Evolutionary conservation across 1,139 yeast genomes (phyloP).

Genomic region (Waltiozyma sp.): DNA sequence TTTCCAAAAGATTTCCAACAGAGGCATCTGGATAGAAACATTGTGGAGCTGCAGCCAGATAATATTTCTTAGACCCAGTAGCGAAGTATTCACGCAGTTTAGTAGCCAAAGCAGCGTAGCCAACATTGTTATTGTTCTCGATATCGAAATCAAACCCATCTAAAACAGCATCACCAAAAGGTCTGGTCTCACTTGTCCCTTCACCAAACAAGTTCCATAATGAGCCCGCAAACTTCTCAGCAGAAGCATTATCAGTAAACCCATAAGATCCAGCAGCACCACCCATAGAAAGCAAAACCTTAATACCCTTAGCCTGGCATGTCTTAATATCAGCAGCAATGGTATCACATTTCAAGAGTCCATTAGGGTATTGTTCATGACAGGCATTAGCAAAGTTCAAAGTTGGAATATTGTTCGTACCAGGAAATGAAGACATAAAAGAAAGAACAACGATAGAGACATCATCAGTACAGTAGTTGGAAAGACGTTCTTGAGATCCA

Average conservation of each 20-base stretch:
- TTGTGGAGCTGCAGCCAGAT: conserved; percentile 91
- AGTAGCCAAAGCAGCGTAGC: conserved; percentile 51
- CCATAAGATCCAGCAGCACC: conserved; percentile 82
- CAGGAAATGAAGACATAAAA: conserved; percentile 46
- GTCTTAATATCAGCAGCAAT: conserved; percentile 63
- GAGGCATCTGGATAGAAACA: conserved; percentile 88
- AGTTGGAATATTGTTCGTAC: conserved; percentile 24
- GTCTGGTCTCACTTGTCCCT: conserved; percentile 51
- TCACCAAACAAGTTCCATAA: conserved; percentile 85
- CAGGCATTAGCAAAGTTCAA: conserved; percentile 70
- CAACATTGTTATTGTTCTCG: conserved; percentile 42
- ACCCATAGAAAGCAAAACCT: conserved; percentile 72
- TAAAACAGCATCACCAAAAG: conserved; percentile 57
- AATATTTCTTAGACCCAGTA: conserved; percentile 51
- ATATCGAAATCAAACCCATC: conserved; percentile 72
- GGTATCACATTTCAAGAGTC: conserved; percentile 46
- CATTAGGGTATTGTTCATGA: conserved; percentile 37
- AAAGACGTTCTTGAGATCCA: conserved; percentile 56
- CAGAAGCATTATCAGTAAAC: conserved; percentile 50
- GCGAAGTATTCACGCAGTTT: conserved; percentile 49
- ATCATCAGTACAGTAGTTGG: conserved; percentile 58
- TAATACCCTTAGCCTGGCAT: conserved; percentile 62
- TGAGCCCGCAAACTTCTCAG: conserved; percentile 56
- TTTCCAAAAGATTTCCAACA: conserved; percentile 54
- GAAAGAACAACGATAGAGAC: conserved; percentile 69